Conservation (phyloP, 441 rosid species). For the Pelargonium cotyledonis region DNA sequence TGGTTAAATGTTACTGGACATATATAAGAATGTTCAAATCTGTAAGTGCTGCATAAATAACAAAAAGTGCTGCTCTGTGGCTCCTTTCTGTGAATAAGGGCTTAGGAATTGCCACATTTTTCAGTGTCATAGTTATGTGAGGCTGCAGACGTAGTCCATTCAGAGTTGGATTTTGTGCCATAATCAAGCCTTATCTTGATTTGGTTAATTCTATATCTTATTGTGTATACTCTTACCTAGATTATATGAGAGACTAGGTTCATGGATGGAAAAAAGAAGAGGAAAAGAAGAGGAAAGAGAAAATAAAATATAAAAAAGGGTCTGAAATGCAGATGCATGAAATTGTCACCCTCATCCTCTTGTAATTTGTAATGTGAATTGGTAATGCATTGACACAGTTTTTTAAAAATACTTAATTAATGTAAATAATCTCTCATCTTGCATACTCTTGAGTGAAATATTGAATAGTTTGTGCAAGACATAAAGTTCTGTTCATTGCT, state of each 20-base stretch:
- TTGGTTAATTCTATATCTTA: background rate
- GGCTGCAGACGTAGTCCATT: background rate
- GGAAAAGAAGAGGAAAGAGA: too few species aligned
- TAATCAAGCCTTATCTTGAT: background rate
- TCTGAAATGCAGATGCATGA: background rate
- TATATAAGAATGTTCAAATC: background rate
- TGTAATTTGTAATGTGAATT: background rate
- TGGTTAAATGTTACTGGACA: background rate
- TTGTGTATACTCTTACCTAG: background rate
- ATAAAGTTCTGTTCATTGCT: too few species aligned
- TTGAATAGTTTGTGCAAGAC: background rate
- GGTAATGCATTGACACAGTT: background rate
- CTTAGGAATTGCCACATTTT: background rate
- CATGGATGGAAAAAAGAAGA: constrained; percentile 4
- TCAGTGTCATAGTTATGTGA: too few species aligned
- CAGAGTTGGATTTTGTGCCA: background rate
- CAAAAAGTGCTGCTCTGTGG: background rate
- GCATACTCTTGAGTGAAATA: background rate
- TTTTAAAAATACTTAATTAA: background rate
- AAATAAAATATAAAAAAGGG: background rate
- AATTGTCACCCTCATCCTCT: background rate
- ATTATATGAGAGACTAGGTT: background rate
- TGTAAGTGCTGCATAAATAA: background rate
- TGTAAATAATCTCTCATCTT: background rate
- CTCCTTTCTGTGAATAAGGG: background rate